These are phyloP conservation scores for Termitomyces sp. DNA, from an alignment of 768 basidiomycete genomes.

Conservation along the genomic window DNA sequence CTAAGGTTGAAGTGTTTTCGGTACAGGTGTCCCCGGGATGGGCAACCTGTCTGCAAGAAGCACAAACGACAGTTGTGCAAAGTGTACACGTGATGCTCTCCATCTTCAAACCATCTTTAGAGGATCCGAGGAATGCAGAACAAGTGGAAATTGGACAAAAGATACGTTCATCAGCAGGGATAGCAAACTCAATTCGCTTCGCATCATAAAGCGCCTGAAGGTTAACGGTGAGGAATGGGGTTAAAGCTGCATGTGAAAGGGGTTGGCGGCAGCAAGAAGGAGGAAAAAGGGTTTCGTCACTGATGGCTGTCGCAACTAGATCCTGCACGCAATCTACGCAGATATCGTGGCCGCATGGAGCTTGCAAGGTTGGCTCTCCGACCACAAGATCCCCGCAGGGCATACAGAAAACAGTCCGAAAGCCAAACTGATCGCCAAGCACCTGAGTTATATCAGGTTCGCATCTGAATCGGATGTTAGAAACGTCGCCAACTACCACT, in stretches of 20 bases:
- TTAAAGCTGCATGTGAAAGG: constrained; percentile 23
- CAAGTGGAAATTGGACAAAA: constrained; percentile 49
- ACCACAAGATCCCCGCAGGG: constrained; percentile 15
- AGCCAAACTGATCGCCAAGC: constrained; percentile 11
- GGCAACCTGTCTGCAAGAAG: constrained; percentile 39
- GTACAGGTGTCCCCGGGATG: constrained; percentile 38
- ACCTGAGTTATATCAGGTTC: constrained; percentile 6
- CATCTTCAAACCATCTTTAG: constrained; percentile 9
- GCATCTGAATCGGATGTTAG: background rate
- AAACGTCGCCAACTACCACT: background rate
- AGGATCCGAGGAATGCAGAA: constrained; percentile 47
- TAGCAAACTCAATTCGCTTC: constrained; percentile 44
- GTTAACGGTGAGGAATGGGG: constrained; percentile 22
- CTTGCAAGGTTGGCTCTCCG: constrained; percentile 24
- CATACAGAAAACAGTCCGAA: constrained; percentile 12
- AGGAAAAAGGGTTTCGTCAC: constrained; percentile 49
- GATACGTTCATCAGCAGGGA: constrained; percentile 34
- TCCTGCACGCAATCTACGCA: constrained; percentile 37
- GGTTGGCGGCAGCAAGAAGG: constrained; percentile 42
- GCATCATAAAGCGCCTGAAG: constrained; percentile 27
- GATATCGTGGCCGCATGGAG: constrained; percentile 42
- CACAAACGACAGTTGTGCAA: constrained; percentile 40
- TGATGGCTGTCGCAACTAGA: constrained; percentile 35
- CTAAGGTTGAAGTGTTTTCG: constrained; percentile 34
- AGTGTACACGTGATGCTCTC: constrained; percentile 22